Percentiles rank a stretch among this genome's conserved stretches.
These are phyloP conservation scores for Remersonia thermophila DNA, from an alignment of 2,329 filamentous ascomycete genomes.

Conservation along the genomic window DNA sequence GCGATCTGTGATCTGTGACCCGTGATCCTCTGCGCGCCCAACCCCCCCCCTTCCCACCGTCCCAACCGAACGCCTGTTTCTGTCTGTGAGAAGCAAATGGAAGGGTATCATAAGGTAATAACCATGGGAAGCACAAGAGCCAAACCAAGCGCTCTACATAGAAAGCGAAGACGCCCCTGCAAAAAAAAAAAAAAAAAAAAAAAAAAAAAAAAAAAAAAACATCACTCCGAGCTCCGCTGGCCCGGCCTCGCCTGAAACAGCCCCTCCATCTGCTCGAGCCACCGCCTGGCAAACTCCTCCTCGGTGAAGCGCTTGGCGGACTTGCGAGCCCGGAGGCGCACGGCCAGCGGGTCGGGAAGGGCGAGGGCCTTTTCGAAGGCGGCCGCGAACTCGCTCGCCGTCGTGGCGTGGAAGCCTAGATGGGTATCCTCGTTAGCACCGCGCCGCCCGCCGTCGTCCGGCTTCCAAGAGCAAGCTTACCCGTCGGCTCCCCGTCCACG, in stretches of 20 bases:
- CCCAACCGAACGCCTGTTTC: no score
- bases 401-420: slow-evolving; percentile 73
- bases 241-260: slow-evolving; percentile 37
- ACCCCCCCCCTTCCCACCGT: no score
- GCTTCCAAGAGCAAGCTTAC: no score
- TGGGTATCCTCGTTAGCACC: no score
- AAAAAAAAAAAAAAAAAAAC: not conserved
- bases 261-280: slow-evolving; percentile 62
- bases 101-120: slow-evolving; percentile 16
- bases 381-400: slow-evolving; percentile 63
- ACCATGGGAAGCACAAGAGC: not conserved
- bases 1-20: no score
- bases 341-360: slow-evolving; percentile 58
- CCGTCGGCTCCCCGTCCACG: slow-evolving; percentile 65
- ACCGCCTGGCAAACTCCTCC: slow-evolving; percentile 67
- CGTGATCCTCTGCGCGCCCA: no score
- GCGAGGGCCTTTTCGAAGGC: slow-evolving; percentile 68
- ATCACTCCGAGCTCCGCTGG: slow-evolving; percentile 2
- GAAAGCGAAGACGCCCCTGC: not conserved
- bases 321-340: slow-evolving; percentile 61
- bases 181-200: slow-evolving; percentile 1
- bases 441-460: no score
- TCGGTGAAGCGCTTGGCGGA: slow-evolving; percentile 82
- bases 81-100: no score
- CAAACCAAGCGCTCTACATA: not conserved